phyloP scores from a whole-genome alignment of 2,329 filamentous ascomycete species.

The Exutisphaerella laricina region DNA sequence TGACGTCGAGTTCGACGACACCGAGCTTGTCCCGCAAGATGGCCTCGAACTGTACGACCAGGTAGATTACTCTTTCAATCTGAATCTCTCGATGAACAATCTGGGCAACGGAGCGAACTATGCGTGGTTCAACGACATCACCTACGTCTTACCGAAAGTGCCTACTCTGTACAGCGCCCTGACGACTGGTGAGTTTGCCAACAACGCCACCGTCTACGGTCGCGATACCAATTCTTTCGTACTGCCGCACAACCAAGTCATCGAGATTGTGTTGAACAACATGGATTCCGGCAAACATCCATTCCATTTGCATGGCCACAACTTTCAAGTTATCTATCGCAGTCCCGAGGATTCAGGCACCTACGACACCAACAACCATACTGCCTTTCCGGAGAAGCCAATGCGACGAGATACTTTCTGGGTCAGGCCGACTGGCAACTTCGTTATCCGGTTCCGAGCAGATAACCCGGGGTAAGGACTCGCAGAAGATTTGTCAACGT shows the following conservation, averaged over 20 bases:
- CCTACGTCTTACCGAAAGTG: slow-evolving; percentile 68
- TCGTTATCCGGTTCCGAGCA: slow-evolving; percentile 51
- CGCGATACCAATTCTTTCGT: slow-evolving; percentile 55
- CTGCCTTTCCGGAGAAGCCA: slow-evolving; percentile 36
- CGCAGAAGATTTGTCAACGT: no score
- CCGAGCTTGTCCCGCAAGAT: slow-evolving; percentile 64
- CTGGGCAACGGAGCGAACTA: slow-evolving; percentile 63
- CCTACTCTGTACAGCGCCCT: slow-evolving; percentile 74
- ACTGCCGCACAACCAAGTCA: slow-evolving; percentile 59
- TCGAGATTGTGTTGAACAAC: slow-evolving; percentile 74
- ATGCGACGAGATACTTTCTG: slow-evolving; percentile 52
- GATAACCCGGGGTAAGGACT: slow-evolving; percentile 28
- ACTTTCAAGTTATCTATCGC: slow-evolving; percentile 57
- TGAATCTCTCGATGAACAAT: slow-evolving; percentile 59
- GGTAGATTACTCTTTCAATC: slow-evolving; percentile 58
- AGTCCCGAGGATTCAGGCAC: slow-evolving; percentile 31
- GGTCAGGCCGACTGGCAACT: slow-evolving; percentile 50
- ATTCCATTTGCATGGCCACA: slow-evolving; percentile 70
- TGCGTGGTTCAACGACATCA: slow-evolving; percentile 63
- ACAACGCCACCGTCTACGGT: slow-evolving; percentile 44
- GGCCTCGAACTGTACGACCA: slow-evolving; percentile 54
- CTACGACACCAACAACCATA: slow-evolving; percentile 33
- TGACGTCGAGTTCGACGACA: slow-evolving; percentile 65
- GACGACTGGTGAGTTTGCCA: slow-evolving; percentile 49
- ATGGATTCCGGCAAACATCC: slow-evolving; percentile 66